A percentile compares a stretch with the other conserved stretches of the same genome.
Evolutionary conservation across 2,329 filamentous ascomycete species (phyloP).

Genomic region (Pseudocercospora fijiensis): DNA sequence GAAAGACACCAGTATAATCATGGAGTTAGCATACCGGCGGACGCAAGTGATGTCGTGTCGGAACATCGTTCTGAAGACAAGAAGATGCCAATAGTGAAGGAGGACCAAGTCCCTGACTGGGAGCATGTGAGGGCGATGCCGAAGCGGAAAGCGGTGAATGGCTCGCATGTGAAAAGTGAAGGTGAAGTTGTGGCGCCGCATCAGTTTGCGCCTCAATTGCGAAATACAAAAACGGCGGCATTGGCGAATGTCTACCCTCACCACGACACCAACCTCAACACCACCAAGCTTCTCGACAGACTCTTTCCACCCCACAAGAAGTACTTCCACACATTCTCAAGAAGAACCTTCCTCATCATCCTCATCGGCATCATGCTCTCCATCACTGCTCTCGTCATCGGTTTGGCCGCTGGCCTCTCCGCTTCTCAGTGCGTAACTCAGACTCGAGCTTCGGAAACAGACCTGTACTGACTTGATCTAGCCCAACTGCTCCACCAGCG

Average conservation of each 20-base stretch:
- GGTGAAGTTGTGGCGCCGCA: background rate
- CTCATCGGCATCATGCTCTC: conserved; percentile 12
- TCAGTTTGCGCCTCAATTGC: background rate
- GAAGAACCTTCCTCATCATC: conserved; percentile 12
- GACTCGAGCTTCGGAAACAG: background rate
- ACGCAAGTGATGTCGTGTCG: background rate
- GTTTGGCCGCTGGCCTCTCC: conserved; percentile 12
- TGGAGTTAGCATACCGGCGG: background rate
- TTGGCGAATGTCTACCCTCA: conserved; percentile 1
- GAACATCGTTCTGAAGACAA: background rate
- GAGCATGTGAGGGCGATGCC: conserved; percentile 23
- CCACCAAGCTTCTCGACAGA: conserved; percentile 6
- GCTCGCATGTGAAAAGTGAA: background rate
- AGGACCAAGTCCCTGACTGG: conserved; percentile 27
- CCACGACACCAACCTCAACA: conserved; percentile 1
- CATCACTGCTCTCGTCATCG: conserved; percentile 11
- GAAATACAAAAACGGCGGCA: background rate
- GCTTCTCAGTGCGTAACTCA: background rate
- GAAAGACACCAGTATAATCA: background rate
- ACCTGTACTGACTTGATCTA: background rate
- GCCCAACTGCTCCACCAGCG: conserved; percentile 1
- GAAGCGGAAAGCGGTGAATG: conserved; percentile 1
- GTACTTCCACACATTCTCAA: conserved; percentile 5
- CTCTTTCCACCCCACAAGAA: conserved; percentile 15
- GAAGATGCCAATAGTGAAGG: conserved; percentile 14